phyloP scores from a whole-genome alignment of 768 basidiomycete genomes.

The Pisolithus microcarpus region DNA sequence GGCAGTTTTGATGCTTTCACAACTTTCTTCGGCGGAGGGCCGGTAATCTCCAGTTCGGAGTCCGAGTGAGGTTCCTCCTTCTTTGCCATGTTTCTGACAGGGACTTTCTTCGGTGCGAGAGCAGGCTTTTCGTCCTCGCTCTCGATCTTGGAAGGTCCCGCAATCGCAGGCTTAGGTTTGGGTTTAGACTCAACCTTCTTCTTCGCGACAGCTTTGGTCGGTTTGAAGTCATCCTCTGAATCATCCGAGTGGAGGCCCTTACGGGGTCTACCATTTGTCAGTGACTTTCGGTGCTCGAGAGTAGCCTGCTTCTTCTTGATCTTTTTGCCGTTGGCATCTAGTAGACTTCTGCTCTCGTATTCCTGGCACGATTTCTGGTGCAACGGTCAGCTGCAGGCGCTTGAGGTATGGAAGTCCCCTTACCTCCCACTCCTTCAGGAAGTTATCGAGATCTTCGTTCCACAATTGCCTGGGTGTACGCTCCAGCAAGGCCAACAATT shows the following conservation, averaged over 20 bases:
- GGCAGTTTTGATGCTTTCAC: constrained; percentile 16
- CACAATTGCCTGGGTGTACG: constrained; percentile 79
- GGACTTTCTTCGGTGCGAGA: constrained; percentile 23
- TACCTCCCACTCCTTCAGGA: constrained; percentile 82
- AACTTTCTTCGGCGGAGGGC: constrained; percentile 14
- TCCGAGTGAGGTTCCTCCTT: constrained; percentile 32
- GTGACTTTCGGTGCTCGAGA: constrained; percentile 47
- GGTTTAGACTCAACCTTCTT: constrained; percentile 26
- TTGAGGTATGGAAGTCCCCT: constrained; percentile 20
- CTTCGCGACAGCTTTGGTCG: constrained; percentile 40
- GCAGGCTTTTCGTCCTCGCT: constrained; percentile 34
- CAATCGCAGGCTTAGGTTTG: constrained; percentile 16
- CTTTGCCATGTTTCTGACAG: constrained; percentile 24
- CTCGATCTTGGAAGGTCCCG: constrained; percentile 39
- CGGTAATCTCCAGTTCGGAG: constrained; percentile 30
- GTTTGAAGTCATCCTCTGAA: constrained; percentile 52
- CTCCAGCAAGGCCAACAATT: constrained; percentile 70
- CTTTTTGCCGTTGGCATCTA: constrained; percentile 45
- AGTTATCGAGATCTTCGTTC: constrained; percentile 81
- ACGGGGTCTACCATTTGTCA: constrained; percentile 35
- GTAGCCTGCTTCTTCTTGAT: constrained; percentile 53
- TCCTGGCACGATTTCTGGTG: constrained; percentile 34
- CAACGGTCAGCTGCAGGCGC: background rate
- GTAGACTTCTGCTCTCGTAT: constrained; percentile 38
- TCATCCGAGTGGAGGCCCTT: constrained; percentile 30